Base-by-base conservation (phyloP, 768 basidiomycete species). In the Psilocybe sp. region DNA sequence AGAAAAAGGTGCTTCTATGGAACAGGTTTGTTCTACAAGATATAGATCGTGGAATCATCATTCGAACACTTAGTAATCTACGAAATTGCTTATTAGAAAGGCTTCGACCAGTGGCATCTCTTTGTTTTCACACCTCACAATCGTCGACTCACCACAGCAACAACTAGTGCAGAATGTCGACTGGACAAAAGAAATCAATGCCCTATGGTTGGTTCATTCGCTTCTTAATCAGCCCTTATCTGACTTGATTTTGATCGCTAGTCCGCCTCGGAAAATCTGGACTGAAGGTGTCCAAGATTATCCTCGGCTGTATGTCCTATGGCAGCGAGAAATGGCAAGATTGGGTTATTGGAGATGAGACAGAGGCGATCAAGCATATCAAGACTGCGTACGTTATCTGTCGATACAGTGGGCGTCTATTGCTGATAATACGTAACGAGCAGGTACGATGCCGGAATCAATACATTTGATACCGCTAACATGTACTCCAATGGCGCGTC, bases 401-500 rank as follows among this genome's bases (percentile, higher is more conserved):
- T 31, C 18, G 38, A 32, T 16, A 37, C 14, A 18, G 15, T n/a
- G 15, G 6, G 31, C 43, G 12, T 5, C 14, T 5, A 18, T 13
- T 19, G 40, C 42, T 38, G 31, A 28, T 19, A 18, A 32, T 23
- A 1, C 16, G 11, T 39, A 35, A 75, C 20, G 28, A 28, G 10
- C 19, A 49, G 77, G 3, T 86, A 79, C 47, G 82, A 85, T 10
- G 75, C 76, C 14, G 83, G 84, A 14, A 79, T 85, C 53, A 77
- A 82, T 51, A 75, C 82, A 0, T 85, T 84, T 52, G 81, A 82
- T 58, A 84, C 79, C 2, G 80, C 79, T 1, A 70, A 81, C 55
- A 73, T 76, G 0, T 89, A 88, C 59, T 84, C 81, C 1, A 82
- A 85, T 53, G 85, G 86, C 2, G 64, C 69, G 7, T 84, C 82